Conservation (phyloP, 1,139 yeast species). For the Entelexis sorbosivorans region DNA sequence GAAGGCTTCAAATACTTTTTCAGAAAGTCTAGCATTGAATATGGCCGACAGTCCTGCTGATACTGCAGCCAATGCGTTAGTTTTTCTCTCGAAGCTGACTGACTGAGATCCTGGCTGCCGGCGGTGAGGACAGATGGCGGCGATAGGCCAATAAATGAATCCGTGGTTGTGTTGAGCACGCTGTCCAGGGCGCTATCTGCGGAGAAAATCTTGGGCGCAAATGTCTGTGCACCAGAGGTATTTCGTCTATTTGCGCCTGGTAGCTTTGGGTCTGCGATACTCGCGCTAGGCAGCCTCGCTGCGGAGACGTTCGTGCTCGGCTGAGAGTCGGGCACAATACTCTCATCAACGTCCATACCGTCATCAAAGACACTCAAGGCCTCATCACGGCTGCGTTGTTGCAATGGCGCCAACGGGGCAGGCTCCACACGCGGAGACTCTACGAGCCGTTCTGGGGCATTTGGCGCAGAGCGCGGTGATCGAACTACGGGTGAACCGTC, state of each 20-base stretch:
- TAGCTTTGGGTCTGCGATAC: no score
- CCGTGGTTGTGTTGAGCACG: background rate
- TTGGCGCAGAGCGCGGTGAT: no score
- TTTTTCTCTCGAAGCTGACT: background rate
- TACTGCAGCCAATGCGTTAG: background rate
- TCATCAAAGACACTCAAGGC: no score
- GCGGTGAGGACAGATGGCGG: background rate
- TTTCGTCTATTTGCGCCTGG: no score
- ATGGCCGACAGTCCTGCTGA: background rate
- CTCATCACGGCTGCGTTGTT: background rate
- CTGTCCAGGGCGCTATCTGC: background rate
- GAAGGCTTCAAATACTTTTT: background rate
- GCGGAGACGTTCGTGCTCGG: background rate
- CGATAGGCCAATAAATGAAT: background rate
- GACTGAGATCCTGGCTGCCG: background rate
- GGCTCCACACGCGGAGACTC: no score
- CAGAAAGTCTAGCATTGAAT: background rate
- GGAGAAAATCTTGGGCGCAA: background rate
- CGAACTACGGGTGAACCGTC: no score
- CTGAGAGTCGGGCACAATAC: conserved; percentile 4
- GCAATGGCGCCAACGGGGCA: no score
- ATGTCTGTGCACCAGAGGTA: background rate
- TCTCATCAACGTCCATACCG: background rate
- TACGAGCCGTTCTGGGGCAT: no score
- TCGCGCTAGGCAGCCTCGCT: no score